A percentile compares a stretch with the other conserved stretches of the same genome.
Conservation (phyloP, 2,329 filamentous ascomycete species). For the Colletotrichum sp. region DNA sequence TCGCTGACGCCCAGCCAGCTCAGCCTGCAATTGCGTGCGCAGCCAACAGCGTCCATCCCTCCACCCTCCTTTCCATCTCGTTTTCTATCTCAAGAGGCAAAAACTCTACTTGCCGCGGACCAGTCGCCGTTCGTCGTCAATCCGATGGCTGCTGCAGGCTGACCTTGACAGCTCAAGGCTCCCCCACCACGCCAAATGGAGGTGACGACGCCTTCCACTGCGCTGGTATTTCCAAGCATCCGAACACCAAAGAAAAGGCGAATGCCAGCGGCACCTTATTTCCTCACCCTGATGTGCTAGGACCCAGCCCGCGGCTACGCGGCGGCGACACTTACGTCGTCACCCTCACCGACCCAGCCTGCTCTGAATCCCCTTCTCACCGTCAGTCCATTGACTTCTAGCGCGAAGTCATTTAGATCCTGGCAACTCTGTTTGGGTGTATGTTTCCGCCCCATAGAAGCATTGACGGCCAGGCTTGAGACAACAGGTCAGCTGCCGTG, state of each 20-base stretch:
- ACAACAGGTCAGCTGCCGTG: neutral
- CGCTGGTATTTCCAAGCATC: neutral
- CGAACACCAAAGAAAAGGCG: neutral
- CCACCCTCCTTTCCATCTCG: slow-evolving; percentile 20
- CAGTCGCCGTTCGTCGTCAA: neutral
- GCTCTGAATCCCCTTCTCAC: neutral
- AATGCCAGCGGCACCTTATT: neutral
- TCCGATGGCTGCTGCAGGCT: slow-evolving; percentile 3
- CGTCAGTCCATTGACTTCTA: neutral
- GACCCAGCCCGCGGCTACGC: neutral
- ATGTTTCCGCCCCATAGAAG: neutral
- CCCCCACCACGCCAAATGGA: neutral
- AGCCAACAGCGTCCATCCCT: slow-evolving; percentile 16
- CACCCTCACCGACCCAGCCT: neutral
- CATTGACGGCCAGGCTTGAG: neutral
- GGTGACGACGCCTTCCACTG: slow-evolving; percentile 5
- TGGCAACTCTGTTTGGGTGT: neutral
- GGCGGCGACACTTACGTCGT: neutral
- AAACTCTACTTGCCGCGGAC: slow-evolving; percentile 7
- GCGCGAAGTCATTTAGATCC: neutral
- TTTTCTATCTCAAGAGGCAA: slow-evolving; percentile 9
- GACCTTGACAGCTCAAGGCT: slow-evolving; percentile 1
- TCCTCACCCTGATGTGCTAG: neutral
- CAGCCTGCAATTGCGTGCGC: slow-evolving; percentile 14
- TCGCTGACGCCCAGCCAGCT: neutral